Base-by-base conservation (phyloP, 352 stramenopile genomes). In the Pilasporangium apinafurcum region DNA sequence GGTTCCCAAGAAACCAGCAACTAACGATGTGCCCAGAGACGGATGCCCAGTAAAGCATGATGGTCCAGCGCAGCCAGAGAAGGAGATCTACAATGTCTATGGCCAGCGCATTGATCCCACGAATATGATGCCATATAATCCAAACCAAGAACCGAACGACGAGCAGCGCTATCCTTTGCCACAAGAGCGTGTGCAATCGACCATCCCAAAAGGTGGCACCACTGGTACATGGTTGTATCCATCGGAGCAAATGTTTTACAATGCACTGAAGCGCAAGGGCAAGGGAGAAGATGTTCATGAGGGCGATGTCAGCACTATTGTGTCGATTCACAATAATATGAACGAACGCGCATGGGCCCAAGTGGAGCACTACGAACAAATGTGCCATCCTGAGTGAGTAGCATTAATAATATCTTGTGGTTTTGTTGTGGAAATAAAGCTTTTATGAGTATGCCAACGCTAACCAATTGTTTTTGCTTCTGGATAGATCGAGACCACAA, bases 241-340 rank as follows among this genome's bases (percentile, higher is more conserved):
- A 29, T 98, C 85, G 13, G 94, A 98, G 42, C 96, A 99, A 83
- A 99, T 99, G 94, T 99, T 99, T 73, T 99, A 95, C 67, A 99
- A 99, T 65, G 92, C 96, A 24, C 79, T 99, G 20, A 86, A 86
- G 37, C 79, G 96, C 45, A 99, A 99, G 69, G 90, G 91, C 37
- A 99, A 99, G 71, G 81, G 93, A 49, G 92, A 96, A n/a, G 92
- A 97, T 47, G 95, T 98, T 33, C 85, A 97, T 49, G 92, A 98
- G 43, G 82, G 75, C 25, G 83, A 98, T 47, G 87, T 99, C 38
- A 71, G 65, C n/a, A 83, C 69, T 28, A 97, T 99, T 13, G 95
- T 99, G 22, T 94, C 95, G 16, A 97, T 99, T 53, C 97, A 99
- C 81, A 99, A 99, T 80, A 98, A 97, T 68, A 99, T 99, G 97